Base-by-base conservation (phyloP, 2,329 filamentous ascomycete genomes). In the Penicillium frequentans region DNA sequence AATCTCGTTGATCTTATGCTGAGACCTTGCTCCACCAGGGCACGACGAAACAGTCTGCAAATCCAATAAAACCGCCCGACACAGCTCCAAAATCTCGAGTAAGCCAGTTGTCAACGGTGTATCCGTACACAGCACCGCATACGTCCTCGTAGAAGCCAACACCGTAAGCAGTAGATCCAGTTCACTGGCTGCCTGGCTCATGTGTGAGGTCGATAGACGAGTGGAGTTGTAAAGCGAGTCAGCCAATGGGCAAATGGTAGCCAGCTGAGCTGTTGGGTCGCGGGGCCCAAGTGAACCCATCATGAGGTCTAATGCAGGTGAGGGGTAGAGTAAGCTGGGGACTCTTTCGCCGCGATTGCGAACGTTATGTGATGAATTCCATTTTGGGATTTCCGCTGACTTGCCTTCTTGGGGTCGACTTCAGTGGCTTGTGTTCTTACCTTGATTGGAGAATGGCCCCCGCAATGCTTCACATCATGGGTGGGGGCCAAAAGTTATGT, bases 161-260 rank as follows among this genome's bases (percentile, higher is more conserved):
- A 59, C 47, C 1, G 47, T 24, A 16, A 57, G 44, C 23, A 65
- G 56, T 24, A 64, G 37, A 7, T 39, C 50, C n/a, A 65, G 52
- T 27, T 65, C 62, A 24, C 57, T 55, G 3, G 56, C 50, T 5
- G 50, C 52, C 29, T 60, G 61, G 35, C 54, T 64, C n/a, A 57
- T 52, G 11, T 57, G 42, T 11, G 56, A 52, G 4, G 55, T 49
- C 27, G 61, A 58, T 10, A 31, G 19, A n/a, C 52, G 42, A 29
- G 56, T 64, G 35, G 56, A 57, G 42, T 62, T 46, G 31, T 60
- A 60, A 5, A 65, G 57, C 9, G 54, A 55, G 33, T 47, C 50
- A 24, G 51, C 54, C 27, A 65, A 45, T 11, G 54, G 59, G 24
- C 54, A 54, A 46, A 64, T 27, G 21, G 42, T 45, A 14, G 57